Evolutionary conservation across 345 rosid genomes (phyloP).

Genomic region (Citrus reticulata): DNA sequence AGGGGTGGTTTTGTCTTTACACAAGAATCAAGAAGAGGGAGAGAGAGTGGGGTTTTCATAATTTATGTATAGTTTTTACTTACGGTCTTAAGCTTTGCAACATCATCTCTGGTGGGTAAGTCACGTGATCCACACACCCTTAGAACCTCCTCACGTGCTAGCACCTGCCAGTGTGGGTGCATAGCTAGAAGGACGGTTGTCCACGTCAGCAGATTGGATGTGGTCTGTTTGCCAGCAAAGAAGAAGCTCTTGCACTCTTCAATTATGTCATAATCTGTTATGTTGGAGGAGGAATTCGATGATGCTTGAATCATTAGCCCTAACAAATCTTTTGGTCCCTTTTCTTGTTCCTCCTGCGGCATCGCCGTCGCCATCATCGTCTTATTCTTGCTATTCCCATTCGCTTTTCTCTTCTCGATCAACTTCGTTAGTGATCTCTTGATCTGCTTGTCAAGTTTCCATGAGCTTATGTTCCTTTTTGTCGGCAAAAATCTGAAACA

Average conservation of each 20-base stretch:
- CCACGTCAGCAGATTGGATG: conserved; percentile 86
- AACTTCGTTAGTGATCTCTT: conserved; percentile 55
- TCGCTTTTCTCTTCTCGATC: conserved; percentile 40
- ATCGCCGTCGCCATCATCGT: no score
- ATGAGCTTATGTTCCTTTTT: conserved; percentile 54
- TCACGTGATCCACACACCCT: conserved; percentile 81
- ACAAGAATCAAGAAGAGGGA: not conserved
- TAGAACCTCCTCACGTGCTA: conserved; percentile 76
- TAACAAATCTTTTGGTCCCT: conserved; percentile 40
- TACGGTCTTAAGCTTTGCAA: conserved; percentile 79
- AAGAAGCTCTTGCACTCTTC: conserved; percentile 94
- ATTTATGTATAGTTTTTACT: not conserved
- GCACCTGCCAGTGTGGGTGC: conserved; percentile 91
- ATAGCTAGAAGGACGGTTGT: conserved; percentile 62
- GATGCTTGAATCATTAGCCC: conserved; percentile 66
- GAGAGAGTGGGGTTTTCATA: no score
- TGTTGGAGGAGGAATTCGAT: conserved; percentile 27
- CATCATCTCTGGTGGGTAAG: conserved; percentile 61
- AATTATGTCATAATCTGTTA: conserved; percentile 52
- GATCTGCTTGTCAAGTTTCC: conserved; percentile 71
- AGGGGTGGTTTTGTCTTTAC: not conserved
- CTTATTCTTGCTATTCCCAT: no score
- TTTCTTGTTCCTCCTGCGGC: not conserved
- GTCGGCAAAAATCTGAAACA: conserved; percentile 64
- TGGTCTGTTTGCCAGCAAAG: conserved; percentile 92